Conservation (phyloP, 1,139 yeast species). For the Suhomyces choctaworum region DNA sequence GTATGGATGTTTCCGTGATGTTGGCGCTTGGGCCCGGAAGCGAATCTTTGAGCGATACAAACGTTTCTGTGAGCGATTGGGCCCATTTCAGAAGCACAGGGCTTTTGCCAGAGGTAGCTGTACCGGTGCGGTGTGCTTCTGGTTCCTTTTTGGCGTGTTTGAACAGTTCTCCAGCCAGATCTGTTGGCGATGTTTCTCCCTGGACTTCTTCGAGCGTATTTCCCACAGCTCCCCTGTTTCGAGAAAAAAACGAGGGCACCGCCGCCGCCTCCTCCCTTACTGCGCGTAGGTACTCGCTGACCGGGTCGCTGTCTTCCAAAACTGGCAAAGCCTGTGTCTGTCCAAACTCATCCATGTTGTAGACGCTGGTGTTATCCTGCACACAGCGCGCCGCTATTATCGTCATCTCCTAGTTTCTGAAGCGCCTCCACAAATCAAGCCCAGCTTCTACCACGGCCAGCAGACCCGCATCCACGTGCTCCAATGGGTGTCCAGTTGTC, state of each 20-base stretch:
- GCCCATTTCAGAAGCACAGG: too few species aligned
- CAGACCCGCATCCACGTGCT: too few species aligned
- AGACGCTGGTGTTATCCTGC: slow-evolving; percentile 1
- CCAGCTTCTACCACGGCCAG: too few species aligned
- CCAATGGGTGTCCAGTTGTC: slow-evolving; percentile 92
- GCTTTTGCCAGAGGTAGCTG: too few species aligned
- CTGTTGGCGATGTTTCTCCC: too few species aligned
- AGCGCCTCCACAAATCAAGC: too few species aligned
- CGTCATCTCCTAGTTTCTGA: neutral
- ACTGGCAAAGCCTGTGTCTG: slow-evolving; percentile 29
- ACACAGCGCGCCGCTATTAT: neutral
- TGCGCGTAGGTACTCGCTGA: slow-evolving; percentile 26
- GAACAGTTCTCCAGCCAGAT: neutral
- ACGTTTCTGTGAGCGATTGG: slow-evolving; percentile 1
- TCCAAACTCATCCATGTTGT: slow-evolving; percentile 20
- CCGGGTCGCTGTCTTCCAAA: slow-evolving; percentile 16
- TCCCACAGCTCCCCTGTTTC: neutral
- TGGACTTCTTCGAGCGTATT: too few species aligned
- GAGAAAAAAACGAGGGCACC: neutral
- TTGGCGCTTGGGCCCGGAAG: neutral
- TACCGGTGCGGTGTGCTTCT: neutral
- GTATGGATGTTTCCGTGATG: slow-evolving; percentile 15
- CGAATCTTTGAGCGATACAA: slow-evolving; percentile 7
- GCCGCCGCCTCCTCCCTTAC: slow-evolving; percentile 34
- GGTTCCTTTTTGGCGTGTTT: slow-evolving; percentile 1